Base-by-base conservation (phyloP, 768 basidiomycete genomes). In the Crepidotus variabilis region DNA sequence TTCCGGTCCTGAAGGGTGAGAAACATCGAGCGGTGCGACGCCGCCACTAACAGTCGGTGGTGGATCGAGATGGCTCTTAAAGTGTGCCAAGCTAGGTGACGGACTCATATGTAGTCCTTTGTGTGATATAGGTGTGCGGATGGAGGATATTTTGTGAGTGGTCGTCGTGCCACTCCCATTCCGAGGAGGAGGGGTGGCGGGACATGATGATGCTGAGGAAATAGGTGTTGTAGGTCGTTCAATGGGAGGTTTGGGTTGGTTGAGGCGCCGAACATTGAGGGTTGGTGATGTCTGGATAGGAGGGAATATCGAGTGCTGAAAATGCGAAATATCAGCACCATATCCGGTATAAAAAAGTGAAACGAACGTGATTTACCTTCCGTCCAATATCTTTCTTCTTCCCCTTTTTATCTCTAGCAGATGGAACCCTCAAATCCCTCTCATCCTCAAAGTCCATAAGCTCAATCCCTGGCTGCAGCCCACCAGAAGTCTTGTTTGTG, bases 21-120 rank as follows among this genome's bases (percentile, higher is more conserved):
- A 46, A 3, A 54, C 48, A 24, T 63, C 65, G 13, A 67, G 55
- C 23, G 63, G 62, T 39, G 58, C 61, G 9, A 61, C 61, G 9
- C 66, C 64, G 45, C 60, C 74, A 54, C 45, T 51, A 39, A 69
- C 63, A n/a, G 73, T 62, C 2, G 79, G 81, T 0, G 85, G 85
- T 0, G 87, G 87, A 59, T 88, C 85, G 11, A 88, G 73, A 60
- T 86, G 74, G 8, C 82, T 80, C 61, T 88, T 89, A 67, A 86
- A 88, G 69, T 89, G 83, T 8, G 76, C 81, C 13, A 88, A 75
- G 60, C 83, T 86, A 1, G 85, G 69, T 2, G 79, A 79, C 2
- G 87, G 87, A 60, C 85, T 86, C 85, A 86, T 86, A 61, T 86
- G 83, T 34, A 87, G 65, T 36, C 85, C 87, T 61, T 78, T 81